Evolutionary conservation across 2,329 filamentous ascomycete species (phyloP), one percentile per base, ranked within the genome.

Genomic region (Calonectria crousiana): DNA sequence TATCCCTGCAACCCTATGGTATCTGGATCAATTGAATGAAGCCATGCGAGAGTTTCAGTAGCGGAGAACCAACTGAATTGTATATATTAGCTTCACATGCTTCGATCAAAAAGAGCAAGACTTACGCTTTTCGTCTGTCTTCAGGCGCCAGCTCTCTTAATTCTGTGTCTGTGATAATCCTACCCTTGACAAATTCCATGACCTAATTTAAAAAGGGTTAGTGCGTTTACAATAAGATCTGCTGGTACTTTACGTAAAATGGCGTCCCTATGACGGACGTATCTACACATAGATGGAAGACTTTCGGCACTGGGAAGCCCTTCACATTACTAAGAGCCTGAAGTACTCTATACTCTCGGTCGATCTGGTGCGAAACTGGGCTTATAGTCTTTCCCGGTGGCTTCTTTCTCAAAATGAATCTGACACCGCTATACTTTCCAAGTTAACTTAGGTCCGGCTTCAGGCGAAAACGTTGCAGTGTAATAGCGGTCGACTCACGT

Each of bases 391-490:
- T 26, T 9, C 75, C 75, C 6, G 52, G 62, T 3, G 75, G 75
- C 34, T 76, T 76, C n/a, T 76, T 76, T 41, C 74, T 70, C 13
- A 75, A 58, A 30, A 75, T 65, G 18, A 68, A 74, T n/a, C 68
- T 68, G 1, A 34, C 8, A 23, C 73, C 73, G 8, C 68, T 71
- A 6, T 13, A 4, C 4, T 6, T 26, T 16, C 14, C 9, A 4
- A 36, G 47, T 28, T 13, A 56, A 11, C 14, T 23, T 4, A 13
- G 20, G 16, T 11, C 20, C 20, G 20, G 18, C 41, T 47, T 47
- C n/a, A 13, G 4, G 13, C 10, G 3, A 2, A 13, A 47, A 3
- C 5, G 8, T 23, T 23, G 9, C 13, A 1, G 9, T 13, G n/a
- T 11, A 11, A 1, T 11, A 23, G 18, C 20, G 4, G 14, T 9